Conservation (phyloP, 768 basidiomycete species). For the Collybia nuda region DNA sequence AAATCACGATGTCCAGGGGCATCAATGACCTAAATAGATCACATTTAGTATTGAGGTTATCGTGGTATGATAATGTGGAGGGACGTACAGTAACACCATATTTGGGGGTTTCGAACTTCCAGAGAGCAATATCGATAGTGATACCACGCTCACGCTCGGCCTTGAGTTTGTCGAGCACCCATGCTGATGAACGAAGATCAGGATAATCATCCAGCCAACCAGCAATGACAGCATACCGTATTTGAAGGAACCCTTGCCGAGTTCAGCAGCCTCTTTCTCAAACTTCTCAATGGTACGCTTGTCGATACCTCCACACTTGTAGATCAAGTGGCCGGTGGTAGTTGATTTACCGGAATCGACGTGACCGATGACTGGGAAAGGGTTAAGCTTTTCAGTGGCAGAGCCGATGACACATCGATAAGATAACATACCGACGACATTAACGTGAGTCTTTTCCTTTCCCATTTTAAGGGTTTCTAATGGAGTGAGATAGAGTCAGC, state of each 20-base stretch:
- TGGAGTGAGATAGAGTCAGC: conserved; percentile 22
- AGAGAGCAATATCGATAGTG: conserved; percentile 99
- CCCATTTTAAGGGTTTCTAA: conserved; percentile 78
- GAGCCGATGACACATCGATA: conserved; percentile 17
- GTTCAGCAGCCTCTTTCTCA: conserved; percentile 99
- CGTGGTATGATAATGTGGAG: conserved; percentile 5
- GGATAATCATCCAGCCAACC: conserved; percentile 17
- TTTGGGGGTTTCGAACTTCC: conserved; percentile 99
- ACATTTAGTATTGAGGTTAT: conserved; percentile 9
- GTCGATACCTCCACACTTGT: conserved; percentile 99
- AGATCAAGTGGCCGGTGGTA: conserved; percentile 99
- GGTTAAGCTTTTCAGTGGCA: conserved; percentile 21
- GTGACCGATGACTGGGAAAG: conserved; percentile 85
- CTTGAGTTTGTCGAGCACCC: conserved; percentile 99
- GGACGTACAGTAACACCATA: conserved; percentile 88
- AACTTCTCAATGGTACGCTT: conserved; percentile 99
- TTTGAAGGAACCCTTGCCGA: conserved; percentile 99
- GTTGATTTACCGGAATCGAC: conserved; percentile 99
- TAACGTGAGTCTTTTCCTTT: conserved; percentile 96
- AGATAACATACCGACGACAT: conserved; percentile 85
- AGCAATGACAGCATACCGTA: conserved; percentile 63
- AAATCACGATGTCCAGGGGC: conserved; percentile 99
- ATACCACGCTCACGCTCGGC: conserved; percentile 99
- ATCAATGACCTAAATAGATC: conserved; percentile 80
- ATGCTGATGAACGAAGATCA: conserved; percentile 59